phyloP scores from a whole-genome alignment of 2,329 filamentous ascomycete species.

The Domatiomyces globalis region DNA sequence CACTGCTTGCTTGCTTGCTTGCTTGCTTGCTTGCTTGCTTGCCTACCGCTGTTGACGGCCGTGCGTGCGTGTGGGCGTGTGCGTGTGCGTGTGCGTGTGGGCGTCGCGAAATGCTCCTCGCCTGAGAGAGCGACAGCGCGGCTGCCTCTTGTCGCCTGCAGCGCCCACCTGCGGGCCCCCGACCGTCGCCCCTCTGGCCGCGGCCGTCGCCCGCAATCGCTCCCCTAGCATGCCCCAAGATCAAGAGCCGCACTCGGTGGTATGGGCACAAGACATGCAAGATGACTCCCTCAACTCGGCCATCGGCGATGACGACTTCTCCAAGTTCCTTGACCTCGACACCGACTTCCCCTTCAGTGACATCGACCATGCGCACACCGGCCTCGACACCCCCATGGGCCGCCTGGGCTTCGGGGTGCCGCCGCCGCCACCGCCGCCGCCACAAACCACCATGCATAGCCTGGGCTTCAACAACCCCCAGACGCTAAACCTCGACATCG shows the following conservation, averaged over 20 bases:
- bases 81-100: neutral
- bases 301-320: constrained; percentile 34
- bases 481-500: constrained; percentile 18
- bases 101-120: neutral
- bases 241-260: constrained; percentile 17
- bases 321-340: constrained; percentile 36
- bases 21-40: neutral
- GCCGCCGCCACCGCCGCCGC: constrained; percentile 19
- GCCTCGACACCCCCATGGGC: constrained; percentile 26
- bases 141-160: constrained; percentile 8
- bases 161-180: constrained; percentile 15
- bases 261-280: constrained; percentile 27
- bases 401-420: constrained; percentile 23
- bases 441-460: constrained; percentile 6
- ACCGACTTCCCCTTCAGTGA: constrained; percentile 31
- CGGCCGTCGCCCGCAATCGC: neutral
- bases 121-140: constrained; percentile 6
- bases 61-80: too few species aligned
- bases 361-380: constrained; percentile 24
- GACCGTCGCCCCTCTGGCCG: neutral
- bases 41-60: neutral
- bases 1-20: too few species aligned
- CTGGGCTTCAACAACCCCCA: constrained; percentile 4
- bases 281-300: constrained; percentile 27
- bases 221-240: constrained; percentile 15